Evolutionary conservation across 257 asterid species (phyloP).

Genomic region (Thymus mandschuricus): DNA sequence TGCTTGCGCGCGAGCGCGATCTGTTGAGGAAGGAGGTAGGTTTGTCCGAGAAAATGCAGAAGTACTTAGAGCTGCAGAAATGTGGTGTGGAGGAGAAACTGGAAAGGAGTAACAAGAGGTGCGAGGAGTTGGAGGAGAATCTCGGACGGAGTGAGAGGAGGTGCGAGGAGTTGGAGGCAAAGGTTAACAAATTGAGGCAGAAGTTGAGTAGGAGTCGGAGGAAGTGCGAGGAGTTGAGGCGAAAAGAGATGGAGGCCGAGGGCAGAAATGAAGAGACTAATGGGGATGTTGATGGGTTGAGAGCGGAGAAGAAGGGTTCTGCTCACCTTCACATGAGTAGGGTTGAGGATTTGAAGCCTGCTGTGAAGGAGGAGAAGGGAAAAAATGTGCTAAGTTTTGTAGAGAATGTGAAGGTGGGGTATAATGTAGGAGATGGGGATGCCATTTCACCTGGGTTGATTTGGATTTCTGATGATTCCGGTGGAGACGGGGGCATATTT

Average conservation of each 20-base stretch:
- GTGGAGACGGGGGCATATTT: too few relatives aligned
- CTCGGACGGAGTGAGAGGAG: background rate
- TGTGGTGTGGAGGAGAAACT: background rate
- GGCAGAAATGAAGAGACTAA: background rate
- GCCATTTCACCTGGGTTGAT: too few relatives aligned
- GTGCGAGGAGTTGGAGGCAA: background rate
- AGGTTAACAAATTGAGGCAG: background rate
- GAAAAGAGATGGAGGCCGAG: conserved; percentile 17
- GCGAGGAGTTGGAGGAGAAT: background rate
- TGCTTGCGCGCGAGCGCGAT: conserved; percentile 26
- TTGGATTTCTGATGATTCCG: too few relatives aligned
- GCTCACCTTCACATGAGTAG: too few relatives aligned
- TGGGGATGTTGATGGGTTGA: too few relatives aligned
- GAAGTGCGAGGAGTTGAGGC: background rate
- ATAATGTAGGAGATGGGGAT: too few relatives aligned
- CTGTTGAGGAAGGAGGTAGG: conserved; percentile 15
- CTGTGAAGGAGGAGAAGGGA: too few relatives aligned
- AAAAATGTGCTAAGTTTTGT: too few relatives aligned
- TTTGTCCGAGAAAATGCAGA: conserved; percentile 15
- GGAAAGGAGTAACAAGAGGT: too few relatives aligned
- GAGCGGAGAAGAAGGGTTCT: too few relatives aligned
- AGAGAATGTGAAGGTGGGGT: too few relatives aligned
- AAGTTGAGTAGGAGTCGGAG: background rate
- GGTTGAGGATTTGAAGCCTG: too few relatives aligned
- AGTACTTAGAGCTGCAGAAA: background rate